These are phyloP conservation scores for maize (Zea mays) DNA, from an alignment of 176 grass and related monocot species.

Conservation along the genomic window Zm-B73-REFERENCE-NAM-5.0 NC_050100.1:184615501-184616000, in stretches of 20 bases:
- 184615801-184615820: background rate
- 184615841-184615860: background rate
- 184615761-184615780: slow-evolving; percentile 12
- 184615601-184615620: too few species aligned
- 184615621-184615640: too few species aligned
- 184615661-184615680: background rate
- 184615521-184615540: too few species aligned
- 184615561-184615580: too few species aligned
- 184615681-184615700: background rate
- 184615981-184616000: background rate
- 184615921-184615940: background rate
- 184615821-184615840: background rate
- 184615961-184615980: too few species aligned
- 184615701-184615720: too few species aligned
- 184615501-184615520: too few species aligned
- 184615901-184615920: slow-evolving; percentile 5
- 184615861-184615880: slow-evolving; percentile 12
- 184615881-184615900: slow-evolving; percentile 21
- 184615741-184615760: background rate
- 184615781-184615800: background rate
- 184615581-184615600: too few species aligned
- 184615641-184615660: too few species aligned
- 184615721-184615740: background rate
- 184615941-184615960: slow-evolving; percentile 20
- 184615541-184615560: too few species aligned